phyloP scores from a whole-genome alignment of 2,329 filamentous ascomycete species.

The Aspergillus pseudonomiae region DNA sequence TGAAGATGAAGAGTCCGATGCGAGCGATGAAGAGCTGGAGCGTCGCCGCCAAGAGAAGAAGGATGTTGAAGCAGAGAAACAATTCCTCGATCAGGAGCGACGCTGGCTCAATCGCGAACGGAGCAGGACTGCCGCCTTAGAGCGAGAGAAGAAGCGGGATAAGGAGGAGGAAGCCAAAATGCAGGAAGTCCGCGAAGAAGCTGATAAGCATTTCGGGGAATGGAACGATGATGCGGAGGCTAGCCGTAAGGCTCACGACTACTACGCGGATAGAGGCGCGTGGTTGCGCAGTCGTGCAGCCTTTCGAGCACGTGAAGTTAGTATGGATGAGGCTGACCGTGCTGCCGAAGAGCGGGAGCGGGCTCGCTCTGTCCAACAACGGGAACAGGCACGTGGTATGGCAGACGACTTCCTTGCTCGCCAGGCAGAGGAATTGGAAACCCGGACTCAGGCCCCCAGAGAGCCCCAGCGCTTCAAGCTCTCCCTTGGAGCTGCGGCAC shows the following conservation, averaged over 20 bases:
- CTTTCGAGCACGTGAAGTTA: constrained; percentile 73
- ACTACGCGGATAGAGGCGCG: constrained; percentile 81
- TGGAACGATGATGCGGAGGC: constrained; percentile 91
- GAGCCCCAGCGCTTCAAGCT: constrained; percentile 84
- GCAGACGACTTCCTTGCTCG: constrained; percentile 88
- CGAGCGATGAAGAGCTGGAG: constrained; percentile 84
- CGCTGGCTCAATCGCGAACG: constrained; percentile 90
- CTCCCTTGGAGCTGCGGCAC: constrained; percentile 84
- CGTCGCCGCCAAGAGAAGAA: constrained; percentile 70
- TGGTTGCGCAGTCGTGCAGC: constrained; percentile 82
- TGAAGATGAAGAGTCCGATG: constrained; percentile 85
- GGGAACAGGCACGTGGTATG: constrained; percentile 78
- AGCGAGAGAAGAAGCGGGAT: constrained; percentile 81
- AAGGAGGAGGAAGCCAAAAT: constrained; percentile 70
- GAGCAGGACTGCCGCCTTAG: constrained; percentile 78
- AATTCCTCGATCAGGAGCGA: constrained; percentile 81
- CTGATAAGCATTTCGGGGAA: constrained; percentile 71
- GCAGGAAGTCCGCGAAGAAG: constrained; percentile 66
- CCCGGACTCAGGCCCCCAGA: constrained; percentile 45
- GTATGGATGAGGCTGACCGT: constrained; percentile 81
- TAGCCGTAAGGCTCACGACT: constrained; percentile 71
- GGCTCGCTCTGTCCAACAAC: constrained; percentile 68
- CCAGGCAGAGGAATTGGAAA: constrained; percentile 74
- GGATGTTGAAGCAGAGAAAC: constrained; percentile 74
- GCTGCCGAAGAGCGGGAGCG: constrained; percentile 75